These are phyloP conservation scores for Vigna hirtella DNA, from an alignment of 306 rosid genomes.

Conservation along the genomic window DNA sequence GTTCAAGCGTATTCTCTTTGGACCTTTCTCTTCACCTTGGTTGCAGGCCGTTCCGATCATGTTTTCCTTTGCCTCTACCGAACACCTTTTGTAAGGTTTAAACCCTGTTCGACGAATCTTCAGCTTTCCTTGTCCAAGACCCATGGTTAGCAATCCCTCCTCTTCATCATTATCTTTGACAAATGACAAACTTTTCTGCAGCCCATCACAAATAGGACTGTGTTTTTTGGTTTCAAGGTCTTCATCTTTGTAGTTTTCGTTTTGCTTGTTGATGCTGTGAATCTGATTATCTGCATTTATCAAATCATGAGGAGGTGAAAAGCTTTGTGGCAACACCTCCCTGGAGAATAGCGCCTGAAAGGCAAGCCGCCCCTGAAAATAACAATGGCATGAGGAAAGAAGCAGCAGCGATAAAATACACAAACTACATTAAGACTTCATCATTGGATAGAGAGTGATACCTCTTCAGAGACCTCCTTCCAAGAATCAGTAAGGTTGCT, in stretches of 20 bases:
- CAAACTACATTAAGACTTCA: not conserved
- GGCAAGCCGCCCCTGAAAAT: conserved; percentile 10
- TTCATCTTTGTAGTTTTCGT: not conserved
- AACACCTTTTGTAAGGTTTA: conserved; percentile 21
- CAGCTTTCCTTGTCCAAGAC: conserved; percentile 4
- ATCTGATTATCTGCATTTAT: not conserved
- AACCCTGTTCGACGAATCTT: conserved; percentile 11
- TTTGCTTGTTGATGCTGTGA: not conserved
- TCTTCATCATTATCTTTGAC: not conserved
- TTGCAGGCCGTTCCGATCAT: not conserved
- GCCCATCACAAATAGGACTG: not conserved
- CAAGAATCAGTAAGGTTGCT: conserved; percentile 4
- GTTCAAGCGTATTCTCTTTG: conserved; percentile 58
- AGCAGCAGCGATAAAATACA: not conserved
- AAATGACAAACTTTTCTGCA: not conserved
- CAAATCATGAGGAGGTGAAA: not conserved
- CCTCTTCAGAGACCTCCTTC: conserved; percentile 12
- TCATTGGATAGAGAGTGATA: not conserved
- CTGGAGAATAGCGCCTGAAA: conserved; percentile 20
- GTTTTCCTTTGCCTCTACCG: not conserved
- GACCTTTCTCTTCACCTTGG: conserved; percentile 19
- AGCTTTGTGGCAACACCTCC: conserved; percentile 14
- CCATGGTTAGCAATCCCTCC: not conserved
- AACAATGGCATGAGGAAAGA: conserved; percentile 3
- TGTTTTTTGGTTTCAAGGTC: not conserved